Evolutionary conservation across 177 flowering plant species (phyloP), one percentile per base, ranked within the genome.

Genomic region (Telopea speciosissima): DNA sequence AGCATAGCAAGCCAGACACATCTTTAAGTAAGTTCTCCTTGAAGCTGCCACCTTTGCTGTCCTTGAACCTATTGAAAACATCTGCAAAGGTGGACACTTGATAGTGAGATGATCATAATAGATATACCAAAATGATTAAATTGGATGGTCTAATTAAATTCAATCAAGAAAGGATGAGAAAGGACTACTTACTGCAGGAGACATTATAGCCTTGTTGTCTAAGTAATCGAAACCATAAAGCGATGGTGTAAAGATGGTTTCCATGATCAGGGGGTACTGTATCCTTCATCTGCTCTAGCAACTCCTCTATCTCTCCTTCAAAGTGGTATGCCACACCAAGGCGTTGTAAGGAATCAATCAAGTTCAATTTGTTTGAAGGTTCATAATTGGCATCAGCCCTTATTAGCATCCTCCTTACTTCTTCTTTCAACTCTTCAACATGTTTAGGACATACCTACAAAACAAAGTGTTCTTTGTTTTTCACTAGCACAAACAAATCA

Each of bases 291-390:
- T 28, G 2, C 31, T 28, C 31, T 21, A 63, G 21, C 16, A 10
- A 2, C 17, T 63, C 65, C 2, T 63, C 70, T 8, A 72, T 66
- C 24, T 72, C 75, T 33, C 58, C 16, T 21, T 58, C 58, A n/a
- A 72, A 59, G 17, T 60, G 70, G 42, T 72, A 72, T 24, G 61
- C 69, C 70, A 72, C 70, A 19, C 74, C 74, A 9, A 72, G 70
- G 8, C 65, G 65, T 66, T 72, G 26, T 17, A 66, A 42, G 3
- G 65, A 63, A 72, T 72, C 65, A 31, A 72, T 66, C 25, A 72
- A 60, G 4, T 4, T 24, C 45, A 72, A 42, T 25, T 52, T 45
- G 5, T 70, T 12, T 16, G 31, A 24, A 36, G 60, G 60, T 5
- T 63, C 21, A 31, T n/a, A n/a, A n/a, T 25, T 24, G 19, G 28